Evolutionary conservation across 2,329 filamentous ascomycete genomes (phyloP).

Genomic region (Aspergillus caelatus): DNA sequence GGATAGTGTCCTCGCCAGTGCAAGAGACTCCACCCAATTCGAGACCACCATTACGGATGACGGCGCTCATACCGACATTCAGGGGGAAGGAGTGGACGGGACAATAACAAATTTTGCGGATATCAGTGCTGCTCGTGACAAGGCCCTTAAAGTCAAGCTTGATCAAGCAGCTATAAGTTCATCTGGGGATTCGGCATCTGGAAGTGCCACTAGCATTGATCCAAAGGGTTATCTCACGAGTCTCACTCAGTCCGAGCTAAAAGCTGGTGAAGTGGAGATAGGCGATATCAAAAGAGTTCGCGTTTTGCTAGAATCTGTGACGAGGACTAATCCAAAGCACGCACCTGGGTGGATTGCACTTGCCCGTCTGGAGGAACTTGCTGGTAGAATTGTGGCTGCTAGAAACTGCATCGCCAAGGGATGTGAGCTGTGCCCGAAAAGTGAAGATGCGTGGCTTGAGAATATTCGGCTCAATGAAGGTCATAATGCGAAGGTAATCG

Average conservation of each 20-base stretch:
- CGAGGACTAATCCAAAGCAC: conserved; percentile 94
- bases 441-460: conserved; percentile 93
- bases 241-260: conserved; percentile 77
- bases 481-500: conserved; percentile 93
- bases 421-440: conserved; percentile 88
- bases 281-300: conserved; percentile 95
- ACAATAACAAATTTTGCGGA: conserved; percentile 98
- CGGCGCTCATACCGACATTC: conserved; percentile 56
- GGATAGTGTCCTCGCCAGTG: conserved; percentile 89
- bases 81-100: conserved; percentile 64
- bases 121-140: conserved; percentile 93
- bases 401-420: conserved; percentile 85
- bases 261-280: conserved; percentile 78
- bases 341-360: conserved; percentile 95
- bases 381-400: conserved; percentile 87
- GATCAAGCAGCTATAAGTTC: conserved; percentile 81
- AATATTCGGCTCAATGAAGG: conserved; percentile 91
- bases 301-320: conserved; percentile 90
- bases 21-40: conserved; percentile 77
- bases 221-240: conserved; percentile 95
- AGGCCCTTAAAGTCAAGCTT: conserved; percentile 89
- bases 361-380: conserved; percentile 86
- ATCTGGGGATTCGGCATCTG: conserved; percentile 68
- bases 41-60: conserved; percentile 89
- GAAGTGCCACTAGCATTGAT: conserved; percentile 88